Percentiles rank a stretch among this genome's conserved stretches.
Evolutionary conservation across 1,284 basidiomycete genomes (phyloP).

Genomic region (Agroathelia rolfsii): DNA sequence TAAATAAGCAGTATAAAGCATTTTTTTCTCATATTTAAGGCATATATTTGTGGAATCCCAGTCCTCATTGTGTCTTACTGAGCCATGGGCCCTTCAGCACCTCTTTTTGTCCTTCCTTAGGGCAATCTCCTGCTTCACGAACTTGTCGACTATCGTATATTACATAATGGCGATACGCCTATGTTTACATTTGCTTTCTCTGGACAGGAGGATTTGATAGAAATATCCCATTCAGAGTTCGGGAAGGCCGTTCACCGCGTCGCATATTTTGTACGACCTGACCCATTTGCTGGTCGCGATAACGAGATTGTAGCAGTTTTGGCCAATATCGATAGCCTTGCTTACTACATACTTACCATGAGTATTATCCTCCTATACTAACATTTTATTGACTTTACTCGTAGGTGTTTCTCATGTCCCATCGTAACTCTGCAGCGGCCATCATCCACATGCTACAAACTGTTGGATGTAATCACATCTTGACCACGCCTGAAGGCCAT

Average conservation of each 20-base stretch:
- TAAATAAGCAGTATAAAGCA: too few species aligned
- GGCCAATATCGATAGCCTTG: conserved; percentile 19
- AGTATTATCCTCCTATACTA: too few species aligned
- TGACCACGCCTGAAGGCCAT: conserved; percentile 20
- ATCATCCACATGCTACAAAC: conserved; percentile 22
- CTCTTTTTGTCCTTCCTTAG: too few species aligned
- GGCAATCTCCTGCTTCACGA: too few species aligned
- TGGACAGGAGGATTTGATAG: conserved; percentile 8
- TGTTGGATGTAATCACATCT: conserved; percentile 19
- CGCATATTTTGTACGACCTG: conserved; percentile 18
- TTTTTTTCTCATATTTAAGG: too few species aligned
- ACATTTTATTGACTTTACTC: too few species aligned
- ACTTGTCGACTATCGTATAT: too few species aligned
- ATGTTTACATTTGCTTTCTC: too few species aligned
- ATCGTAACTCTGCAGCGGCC: conserved; percentile 25
- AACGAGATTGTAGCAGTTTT: conserved; percentile 19
- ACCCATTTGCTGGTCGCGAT: conserved; percentile 10
- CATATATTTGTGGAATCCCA: too few species aligned
- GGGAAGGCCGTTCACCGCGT: conserved; percentile 20
- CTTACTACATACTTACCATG: conserved; percentile 21
- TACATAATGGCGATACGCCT: too few species aligned
- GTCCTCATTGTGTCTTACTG: too few species aligned
- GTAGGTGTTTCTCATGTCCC: conserved; percentile 27
- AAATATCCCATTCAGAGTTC: conserved; percentile 22
- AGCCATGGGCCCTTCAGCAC: too few species aligned